A percentile compares a stretch with the other conserved stretches of the same genome.
These are phyloP conservation scores for Setaria viridis DNA, from an alignment of 202 grass and related monocot genomes.

Conservation along the genomic window DNA sequence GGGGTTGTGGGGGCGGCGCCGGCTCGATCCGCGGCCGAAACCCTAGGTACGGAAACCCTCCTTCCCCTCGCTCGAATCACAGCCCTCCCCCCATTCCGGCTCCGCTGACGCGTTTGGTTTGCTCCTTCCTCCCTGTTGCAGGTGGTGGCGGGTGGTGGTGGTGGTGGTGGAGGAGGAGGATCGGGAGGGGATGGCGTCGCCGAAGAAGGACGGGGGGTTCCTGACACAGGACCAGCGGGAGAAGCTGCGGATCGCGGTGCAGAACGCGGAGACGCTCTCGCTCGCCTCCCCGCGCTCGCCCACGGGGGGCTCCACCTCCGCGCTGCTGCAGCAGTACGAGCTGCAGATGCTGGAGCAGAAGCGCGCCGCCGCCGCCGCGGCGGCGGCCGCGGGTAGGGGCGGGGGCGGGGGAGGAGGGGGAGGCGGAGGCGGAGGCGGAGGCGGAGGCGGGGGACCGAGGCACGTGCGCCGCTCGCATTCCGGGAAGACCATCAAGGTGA, in stretches of 20 bases:
- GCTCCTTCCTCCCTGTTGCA: not conserved
- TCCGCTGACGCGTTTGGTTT: not conserved
- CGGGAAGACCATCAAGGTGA: slow-evolving; percentile 86
- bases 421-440: slow-evolving; percentile 31
- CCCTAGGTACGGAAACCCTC: slow-evolving; percentile 51
- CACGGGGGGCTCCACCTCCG: slow-evolving; percentile 51
- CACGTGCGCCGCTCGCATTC: slow-evolving; percentile 83
- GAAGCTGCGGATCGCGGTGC: slow-evolving; percentile 80
- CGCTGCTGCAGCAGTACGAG: slow-evolving; percentile 73
- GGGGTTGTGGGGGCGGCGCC: not conserved
- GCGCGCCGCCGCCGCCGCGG: slow-evolving; percentile 30
- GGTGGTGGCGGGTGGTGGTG: slow-evolving; percentile 13
- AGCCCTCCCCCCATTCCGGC: slow-evolving; percentile 8
- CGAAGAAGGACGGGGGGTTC: slow-evolving; percentile 86
- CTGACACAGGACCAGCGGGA: slow-evolving; percentile 92
- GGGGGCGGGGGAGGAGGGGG: not conserved
- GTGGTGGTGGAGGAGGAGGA: slow-evolving; percentile 2
- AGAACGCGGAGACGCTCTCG: slow-evolving; percentile 84
- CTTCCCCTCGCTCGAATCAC: not conserved
- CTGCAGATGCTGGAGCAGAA: slow-evolving; percentile 52
- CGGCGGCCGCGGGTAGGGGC: not conserved
- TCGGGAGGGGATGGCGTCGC: slow-evolving; percentile 69
- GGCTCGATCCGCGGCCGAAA: slow-evolving; percentile 58
- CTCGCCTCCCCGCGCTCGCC: slow-evolving; percentile 70
- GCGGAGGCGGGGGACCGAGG: slow-evolving; percentile 24